Conservation (phyloP, 371 early-diverging fungal species). For the Batkoa obscura region DNA sequence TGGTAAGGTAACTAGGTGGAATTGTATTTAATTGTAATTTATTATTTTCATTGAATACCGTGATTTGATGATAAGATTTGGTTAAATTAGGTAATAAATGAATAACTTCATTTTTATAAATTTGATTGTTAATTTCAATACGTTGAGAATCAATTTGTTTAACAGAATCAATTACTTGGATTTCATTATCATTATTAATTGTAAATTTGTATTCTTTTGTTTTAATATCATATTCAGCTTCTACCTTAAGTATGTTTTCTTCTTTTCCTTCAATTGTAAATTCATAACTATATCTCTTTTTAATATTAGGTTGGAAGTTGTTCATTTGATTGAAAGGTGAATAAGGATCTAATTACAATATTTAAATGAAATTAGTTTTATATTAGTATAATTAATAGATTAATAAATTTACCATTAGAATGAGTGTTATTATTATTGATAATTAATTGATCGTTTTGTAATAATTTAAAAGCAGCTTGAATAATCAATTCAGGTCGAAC, state of each 20-base stretch:
- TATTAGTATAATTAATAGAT: too few species aligned
- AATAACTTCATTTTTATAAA: too few species aligned
- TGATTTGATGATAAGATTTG: too few species aligned
- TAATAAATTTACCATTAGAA: too few species aligned
- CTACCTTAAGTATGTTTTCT: slow-evolving; percentile 12
- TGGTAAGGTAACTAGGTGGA: too few species aligned
- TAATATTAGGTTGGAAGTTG: slow-evolving; percentile 31
- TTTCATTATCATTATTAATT: neutral
- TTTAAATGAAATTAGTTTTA: too few species aligned
- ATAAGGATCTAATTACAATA: slow-evolving; percentile 10
- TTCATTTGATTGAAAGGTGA: slow-evolving; percentile 36
- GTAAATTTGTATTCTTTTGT: neutral
- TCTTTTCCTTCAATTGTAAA: slow-evolving; percentile 17
- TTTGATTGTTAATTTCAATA: too few species aligned
- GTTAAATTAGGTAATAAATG: too few species aligned
- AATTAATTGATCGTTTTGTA: slow-evolving; percentile 24
- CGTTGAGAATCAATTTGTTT: neutral
- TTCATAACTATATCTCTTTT: slow-evolving; percentile 14
- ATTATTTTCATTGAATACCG: too few species aligned
- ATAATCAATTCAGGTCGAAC: slow-evolving; percentile 29
- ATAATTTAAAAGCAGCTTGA: slow-evolving; percentile 45
- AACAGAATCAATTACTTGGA: neutral
- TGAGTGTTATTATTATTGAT: slow-evolving; percentile 9
- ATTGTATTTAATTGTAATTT: too few species aligned
- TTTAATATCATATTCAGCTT: slow-evolving; percentile 4